Percentiles rank a stretch among this genome's conserved stretches.
Conservation (phyloP, 129 eudicot species). For the Arctium minus region DNA sequence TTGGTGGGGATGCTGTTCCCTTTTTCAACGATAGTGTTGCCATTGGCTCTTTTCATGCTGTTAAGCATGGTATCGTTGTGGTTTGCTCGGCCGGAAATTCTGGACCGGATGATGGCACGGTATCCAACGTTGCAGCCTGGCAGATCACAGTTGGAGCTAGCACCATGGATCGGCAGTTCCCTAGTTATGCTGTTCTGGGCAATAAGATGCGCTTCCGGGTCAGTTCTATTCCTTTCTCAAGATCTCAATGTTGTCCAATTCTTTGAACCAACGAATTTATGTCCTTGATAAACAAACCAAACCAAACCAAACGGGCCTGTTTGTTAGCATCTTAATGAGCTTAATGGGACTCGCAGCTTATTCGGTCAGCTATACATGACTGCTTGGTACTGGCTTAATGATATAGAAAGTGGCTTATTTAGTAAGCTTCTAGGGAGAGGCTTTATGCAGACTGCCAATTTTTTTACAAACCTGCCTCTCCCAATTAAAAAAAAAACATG, state of each 20-base stretch:
- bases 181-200: conserved; percentile 53
- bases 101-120: conserved; percentile 66
- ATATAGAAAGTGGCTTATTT: too few species aligned
- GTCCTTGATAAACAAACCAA: too few species aligned
- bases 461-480: too few species aligned
- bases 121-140: conserved; percentile 81
- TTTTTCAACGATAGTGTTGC: conserved; percentile 64
- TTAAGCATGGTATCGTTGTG: conserved; percentile 67
- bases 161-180: conserved; percentile 83
- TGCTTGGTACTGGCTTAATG: too few species aligned
- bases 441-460: too few species aligned
- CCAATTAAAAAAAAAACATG: too few species aligned
- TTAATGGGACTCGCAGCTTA: too few species aligned
- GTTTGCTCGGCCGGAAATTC: conserved; percentile 91
- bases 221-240: not conserved
- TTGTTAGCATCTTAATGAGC: too few species aligned
- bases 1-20: conserved; percentile 66
- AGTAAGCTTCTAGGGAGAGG: too few species aligned
- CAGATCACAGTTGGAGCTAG: conserved; percentile 90
- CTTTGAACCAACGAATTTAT: too few species aligned
- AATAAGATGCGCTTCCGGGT: conserved; percentile 60
- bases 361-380: too few species aligned
- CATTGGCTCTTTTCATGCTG: conserved; percentile 90
- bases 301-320: too few species aligned
- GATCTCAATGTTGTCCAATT: not conserved